Evolutionary conservation across 202 grass and related monocot species (phyloP), one percentile per base, ranked within the genome.

Genomic region (Panicum hallii): DNA sequence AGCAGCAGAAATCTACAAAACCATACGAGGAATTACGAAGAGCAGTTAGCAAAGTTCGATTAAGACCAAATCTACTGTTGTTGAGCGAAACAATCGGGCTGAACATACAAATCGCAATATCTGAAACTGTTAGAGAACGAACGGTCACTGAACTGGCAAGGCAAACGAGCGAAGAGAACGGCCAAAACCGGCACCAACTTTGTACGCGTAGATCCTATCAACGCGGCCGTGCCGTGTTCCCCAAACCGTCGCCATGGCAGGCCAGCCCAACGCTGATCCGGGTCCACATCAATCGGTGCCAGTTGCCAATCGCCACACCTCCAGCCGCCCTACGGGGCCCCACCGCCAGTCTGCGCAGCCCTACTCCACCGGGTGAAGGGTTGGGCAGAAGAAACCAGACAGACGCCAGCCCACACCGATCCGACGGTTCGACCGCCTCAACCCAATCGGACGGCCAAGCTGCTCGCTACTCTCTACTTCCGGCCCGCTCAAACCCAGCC

Each of bases 271-370:
- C 61, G 15, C 49, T 17, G 67, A 47, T 2, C 56, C 9, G 11
- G 41, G 67, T 74, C 69, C 30, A 84, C 75, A 75, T 76, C 70
- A 63, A 69, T 61, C 11, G 20, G 53, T 70, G 69, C 86, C 11
- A 71, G 66, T 45, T 71, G 53, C 52, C 79, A 82, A 34, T 34
- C 1, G 8, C 64, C 23, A 5, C 79, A 23, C 38, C 13, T 36
- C 49, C 58, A 85, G 71, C 77, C 70, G 70, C 63, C 52, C n/a
- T 30, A 5, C 10, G 0, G 23, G 83, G 36, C 46, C 83, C 87
- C 72, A 86, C 78, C 77, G 72, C 64, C 88, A 82, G 78, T 77
- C 63, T 84, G 62, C 62, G 43, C 13, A 30, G 86, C 60, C 79
- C 65, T 10, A 26, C 28, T 28, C 56, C 55, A 77, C 0, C 30